phyloP scores from a whole-genome alignment of 305 asterid species.

The Solanum hybrid region DNA sequence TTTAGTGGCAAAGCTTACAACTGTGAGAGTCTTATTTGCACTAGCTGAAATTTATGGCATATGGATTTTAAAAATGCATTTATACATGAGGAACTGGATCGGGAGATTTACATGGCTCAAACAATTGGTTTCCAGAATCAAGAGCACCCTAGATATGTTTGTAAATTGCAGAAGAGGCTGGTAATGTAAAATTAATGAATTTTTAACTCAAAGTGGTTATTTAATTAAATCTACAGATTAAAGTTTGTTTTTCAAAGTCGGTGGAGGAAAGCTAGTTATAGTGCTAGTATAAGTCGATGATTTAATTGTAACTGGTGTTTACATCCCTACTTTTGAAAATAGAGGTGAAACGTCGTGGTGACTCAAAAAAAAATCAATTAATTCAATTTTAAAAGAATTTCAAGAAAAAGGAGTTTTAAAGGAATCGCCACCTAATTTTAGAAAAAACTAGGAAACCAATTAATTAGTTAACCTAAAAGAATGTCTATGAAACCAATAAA shows the following conservation, averaged over 20 bases:
- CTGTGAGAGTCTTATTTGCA: background rate
- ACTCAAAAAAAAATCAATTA: too few species aligned
- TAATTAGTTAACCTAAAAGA: too few species aligned
- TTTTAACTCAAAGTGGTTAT: background rate
- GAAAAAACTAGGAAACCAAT: too few species aligned
- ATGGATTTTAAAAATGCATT: background rate
- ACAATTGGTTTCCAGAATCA: background rate
- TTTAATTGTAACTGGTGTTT: background rate
- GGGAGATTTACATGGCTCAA: background rate
- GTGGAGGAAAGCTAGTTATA: background rate
- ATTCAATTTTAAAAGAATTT: too few species aligned
- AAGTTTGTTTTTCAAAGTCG: background rate
- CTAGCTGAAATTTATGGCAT: background rate
- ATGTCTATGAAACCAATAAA: too few species aligned
- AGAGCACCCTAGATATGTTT: background rate
- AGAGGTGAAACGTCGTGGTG: too few species aligned
- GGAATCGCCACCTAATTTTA: too few species aligned
- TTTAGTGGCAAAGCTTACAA: background rate
- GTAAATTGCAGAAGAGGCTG: background rate
- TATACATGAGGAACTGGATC: background rate
- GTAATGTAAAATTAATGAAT: background rate
- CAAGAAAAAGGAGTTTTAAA: too few species aligned
- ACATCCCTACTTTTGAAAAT: too few species aligned
- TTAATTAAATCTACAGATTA: too few species aligned
- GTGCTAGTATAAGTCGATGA: background rate